Conservation (phyloP, 2,329 filamentous ascomycete species). For the Beauveria sp. region DNA sequence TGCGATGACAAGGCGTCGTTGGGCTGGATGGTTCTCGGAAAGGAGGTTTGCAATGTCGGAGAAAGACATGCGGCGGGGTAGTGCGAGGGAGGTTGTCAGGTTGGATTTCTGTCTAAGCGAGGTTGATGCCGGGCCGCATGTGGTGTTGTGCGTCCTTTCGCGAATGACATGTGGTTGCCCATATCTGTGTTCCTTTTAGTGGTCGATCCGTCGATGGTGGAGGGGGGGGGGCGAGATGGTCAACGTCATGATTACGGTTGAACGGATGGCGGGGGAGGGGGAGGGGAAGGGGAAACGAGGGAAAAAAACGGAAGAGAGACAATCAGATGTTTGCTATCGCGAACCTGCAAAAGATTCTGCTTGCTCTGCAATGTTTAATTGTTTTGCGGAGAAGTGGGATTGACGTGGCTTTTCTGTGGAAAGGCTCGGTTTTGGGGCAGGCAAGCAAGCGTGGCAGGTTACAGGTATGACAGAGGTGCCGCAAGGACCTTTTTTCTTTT, state of each 20-base stretch:
- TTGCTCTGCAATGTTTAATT: neutral
- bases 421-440: no score
- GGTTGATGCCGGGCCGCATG: neutral
- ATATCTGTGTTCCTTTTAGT: neutral
- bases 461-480: neutral
- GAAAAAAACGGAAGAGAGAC: neutral
- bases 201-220: neutral
- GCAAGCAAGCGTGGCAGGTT: no score
- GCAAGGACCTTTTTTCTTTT: neutral
- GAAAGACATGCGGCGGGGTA: neutral
- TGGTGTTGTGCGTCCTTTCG: neutral
- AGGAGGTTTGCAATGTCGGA: neutral
- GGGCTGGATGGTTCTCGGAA: neutral
- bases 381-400: neutral
- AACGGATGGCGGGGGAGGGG: neutral
- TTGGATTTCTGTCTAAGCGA: neutral
- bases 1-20: neutral
- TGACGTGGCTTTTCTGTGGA: no score
- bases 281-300: no score
- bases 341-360: no score
- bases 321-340: no score
- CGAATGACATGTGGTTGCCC: neutral
- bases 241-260: neutral
- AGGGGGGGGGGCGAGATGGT: neutral
- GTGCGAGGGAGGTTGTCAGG: neutral